A percentile compares a stretch with the other conserved stretches of the same genome.
Conservation (phyloP, 129 eudicot genomes). For the Chrysanthemum lavandulifolium region DNA sequence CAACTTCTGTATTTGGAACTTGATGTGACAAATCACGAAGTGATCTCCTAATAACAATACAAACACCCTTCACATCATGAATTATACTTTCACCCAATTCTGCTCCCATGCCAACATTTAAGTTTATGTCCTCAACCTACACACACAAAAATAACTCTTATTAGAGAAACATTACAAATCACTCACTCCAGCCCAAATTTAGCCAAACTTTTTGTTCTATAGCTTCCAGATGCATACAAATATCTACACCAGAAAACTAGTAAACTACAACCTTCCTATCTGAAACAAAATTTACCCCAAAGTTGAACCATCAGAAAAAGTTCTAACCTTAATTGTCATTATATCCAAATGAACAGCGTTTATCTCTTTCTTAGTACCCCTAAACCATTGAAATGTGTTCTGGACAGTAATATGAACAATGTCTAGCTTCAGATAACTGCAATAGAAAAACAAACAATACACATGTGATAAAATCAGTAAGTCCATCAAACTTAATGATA, state of each 20-base stretch:
- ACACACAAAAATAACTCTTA: slow-evolving; percentile 4
- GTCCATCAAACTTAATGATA: not conserved
- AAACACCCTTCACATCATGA: slow-evolving; percentile 87
- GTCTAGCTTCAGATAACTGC: slow-evolving; percentile 93
- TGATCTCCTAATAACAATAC: slow-evolving; percentile 66
- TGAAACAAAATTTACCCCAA: slow-evolving; percentile 13
- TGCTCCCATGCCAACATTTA: slow-evolving; percentile 75
- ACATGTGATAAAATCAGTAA: slow-evolving; percentile 9
- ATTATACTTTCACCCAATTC: slow-evolving; percentile 89
- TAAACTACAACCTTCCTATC: slow-evolving; percentile 1
- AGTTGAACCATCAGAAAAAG: slow-evolving; percentile 5
- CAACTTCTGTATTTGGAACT: slow-evolving; percentile 71
- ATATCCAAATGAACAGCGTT: slow-evolving; percentile 78
- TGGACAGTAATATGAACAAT: slow-evolving; percentile 88
- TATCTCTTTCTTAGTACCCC: slow-evolving; percentile 66
- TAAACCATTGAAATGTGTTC: slow-evolving; percentile 83
- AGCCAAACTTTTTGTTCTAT: too few species aligned
- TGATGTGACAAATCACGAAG: slow-evolving; percentile 94
- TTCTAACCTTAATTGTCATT: slow-evolving; percentile 65
- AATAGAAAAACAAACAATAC: slow-evolving; percentile 31
- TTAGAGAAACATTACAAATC: slow-evolving; percentile 13
- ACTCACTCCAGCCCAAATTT: slow-evolving; percentile 8
- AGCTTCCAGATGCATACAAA: slow-evolving; percentile 15
- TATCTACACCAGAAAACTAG: not conserved
- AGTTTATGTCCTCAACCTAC: slow-evolving; percentile 93